Evolutionary conservation across 2,329 filamentous ascomycete species (phyloP), one percentile per base, ranked within the genome.

Genomic region (Albifimbria verrucaria): DNA sequence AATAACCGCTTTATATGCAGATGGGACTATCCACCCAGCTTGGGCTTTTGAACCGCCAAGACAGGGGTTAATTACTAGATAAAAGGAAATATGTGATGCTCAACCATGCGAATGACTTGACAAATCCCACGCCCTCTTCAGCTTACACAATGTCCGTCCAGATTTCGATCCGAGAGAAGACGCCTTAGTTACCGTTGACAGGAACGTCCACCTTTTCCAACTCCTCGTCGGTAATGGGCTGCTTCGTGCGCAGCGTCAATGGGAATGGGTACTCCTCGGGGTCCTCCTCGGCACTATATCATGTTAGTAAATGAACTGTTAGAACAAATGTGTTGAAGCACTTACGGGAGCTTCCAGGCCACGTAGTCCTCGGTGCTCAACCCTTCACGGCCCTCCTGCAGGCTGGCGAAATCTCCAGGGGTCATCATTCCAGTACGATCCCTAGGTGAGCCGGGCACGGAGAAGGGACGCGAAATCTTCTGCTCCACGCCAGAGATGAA

Each of bases 341-440:
- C 92, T 88, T 82, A 97, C 89, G 93, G 94, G 54, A 97, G 78
- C 75, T 95, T 96, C 94, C 94, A 99, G 26, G 93, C 89, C 65
- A 97, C 91, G 71, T 99, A 97, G 68, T 99, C 94, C 73, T 99
- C 94, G 0, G 94, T 97, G 75, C 82, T 94, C 62, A 99, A 75
- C 1, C 93, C 92, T 71, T 99, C 94, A 43, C 88, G 88, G 44
- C 92, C 91, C 73, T 99, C 94, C 73, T 97, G 94, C 52, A 99
- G 77, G 62, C 91, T 96, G 24, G 92, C 94, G 79, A 97, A 97
- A 72, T 99, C 94, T 46, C 94, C 94, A 7, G 94, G 94, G 1
- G 94, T 99, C 94, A 99, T 97, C 92, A 97, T 96, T 51, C 94
- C 94, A 43, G 88, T 88, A 28, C 92, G 84, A 68, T 96, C 92